phyloP scores from a whole-genome alignment of 176 grass and related monocot genomes.

The Puya raimondii region DNA sequence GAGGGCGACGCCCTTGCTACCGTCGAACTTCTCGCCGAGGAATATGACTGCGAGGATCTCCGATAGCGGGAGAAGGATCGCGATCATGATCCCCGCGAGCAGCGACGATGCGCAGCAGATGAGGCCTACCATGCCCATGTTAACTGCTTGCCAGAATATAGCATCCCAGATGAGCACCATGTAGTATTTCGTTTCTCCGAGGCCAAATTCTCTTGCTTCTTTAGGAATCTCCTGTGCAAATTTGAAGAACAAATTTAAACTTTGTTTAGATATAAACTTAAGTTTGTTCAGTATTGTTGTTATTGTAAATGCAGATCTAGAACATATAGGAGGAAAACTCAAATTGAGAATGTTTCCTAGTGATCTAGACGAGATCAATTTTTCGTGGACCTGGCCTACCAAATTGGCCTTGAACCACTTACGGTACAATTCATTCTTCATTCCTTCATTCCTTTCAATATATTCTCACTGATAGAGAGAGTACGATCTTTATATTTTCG shows the following conservation, averaged over 20 bases:
- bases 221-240: conserved; percentile 22
- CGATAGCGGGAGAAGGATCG: conserved; percentile 41
- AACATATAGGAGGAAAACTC: too few species aligned
- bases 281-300: too few species aligned
- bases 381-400: too few species aligned
- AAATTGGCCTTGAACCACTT: too few species aligned
- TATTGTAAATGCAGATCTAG: too few species aligned
- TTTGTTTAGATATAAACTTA: not conserved
- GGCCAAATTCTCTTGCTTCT: conserved; percentile 50
- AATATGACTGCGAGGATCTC: conserved; percentile 55
- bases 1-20: conserved; percentile 42
- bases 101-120: conserved; percentile 50
- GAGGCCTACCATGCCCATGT: conserved; percentile 53
- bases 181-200: conserved; percentile 53
- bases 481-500: too few species aligned
- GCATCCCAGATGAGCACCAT: conserved; percentile 41
- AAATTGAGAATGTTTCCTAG: too few species aligned
- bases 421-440: too few species aligned
- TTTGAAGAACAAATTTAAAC: not conserved
- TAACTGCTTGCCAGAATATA: conserved; percentile 50
- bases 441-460: too few species aligned
- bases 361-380: too few species aligned
- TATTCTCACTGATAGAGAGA: too few species aligned
- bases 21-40: conserved; percentile 69
- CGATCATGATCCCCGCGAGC: conserved; percentile 57